Evolutionary conservation across 495 filamentous ascomycete species (phyloP).

Genomic region (Hyphodiscus hymeniophilus): DNA sequence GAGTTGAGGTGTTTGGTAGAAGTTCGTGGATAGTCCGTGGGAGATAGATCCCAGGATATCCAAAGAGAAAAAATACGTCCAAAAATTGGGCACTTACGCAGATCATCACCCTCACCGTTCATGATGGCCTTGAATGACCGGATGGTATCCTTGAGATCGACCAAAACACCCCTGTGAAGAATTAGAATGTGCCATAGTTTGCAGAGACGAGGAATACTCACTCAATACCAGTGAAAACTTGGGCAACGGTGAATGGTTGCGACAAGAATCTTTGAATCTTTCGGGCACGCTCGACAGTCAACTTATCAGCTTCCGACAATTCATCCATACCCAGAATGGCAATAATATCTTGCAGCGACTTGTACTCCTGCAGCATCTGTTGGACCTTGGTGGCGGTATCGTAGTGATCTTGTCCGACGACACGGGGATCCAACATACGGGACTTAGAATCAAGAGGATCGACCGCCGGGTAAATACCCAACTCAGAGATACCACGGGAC

Average conservation of each 20-base stretch:
- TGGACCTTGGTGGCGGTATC: constrained; percentile 87
- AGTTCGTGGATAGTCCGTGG: constrained; percentile 44
- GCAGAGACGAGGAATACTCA: too few relatives aligned
- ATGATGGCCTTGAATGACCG: constrained; percentile 95
- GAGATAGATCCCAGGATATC: constrained; percentile 50
- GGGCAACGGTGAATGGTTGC: constrained; percentile 98
- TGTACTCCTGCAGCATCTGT: constrained; percentile 99
- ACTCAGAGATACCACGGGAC: constrained; percentile 99
- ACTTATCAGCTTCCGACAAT: constrained; percentile 95
- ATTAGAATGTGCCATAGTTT: too few relatives aligned
- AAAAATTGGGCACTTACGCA: constrained; percentile 89
- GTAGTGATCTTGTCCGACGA: constrained; percentile 98
- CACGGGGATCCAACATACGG: constrained; percentile 97
- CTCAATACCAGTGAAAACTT: constrained; percentile 73
- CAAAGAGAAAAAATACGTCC: not conserved
- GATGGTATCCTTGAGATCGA: constrained; percentile 98
- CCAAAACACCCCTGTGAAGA: constrained; percentile 59
- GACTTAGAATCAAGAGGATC: constrained; percentile 99
- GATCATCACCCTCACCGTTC: constrained; percentile 86
- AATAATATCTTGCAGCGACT: constrained; percentile 99
- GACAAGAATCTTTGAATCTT: constrained; percentile 99
- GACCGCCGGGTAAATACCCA: constrained; percentile 99
- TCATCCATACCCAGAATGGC: constrained; percentile 99
- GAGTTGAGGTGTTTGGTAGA: not conserved
- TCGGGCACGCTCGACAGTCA: constrained; percentile 99